Evolutionary conservation across 2,329 filamentous ascomycete species (phyloP), one percentile per base, ranked within the genome.

Genomic region (Pseudogymnoascus sp.): DNA sequence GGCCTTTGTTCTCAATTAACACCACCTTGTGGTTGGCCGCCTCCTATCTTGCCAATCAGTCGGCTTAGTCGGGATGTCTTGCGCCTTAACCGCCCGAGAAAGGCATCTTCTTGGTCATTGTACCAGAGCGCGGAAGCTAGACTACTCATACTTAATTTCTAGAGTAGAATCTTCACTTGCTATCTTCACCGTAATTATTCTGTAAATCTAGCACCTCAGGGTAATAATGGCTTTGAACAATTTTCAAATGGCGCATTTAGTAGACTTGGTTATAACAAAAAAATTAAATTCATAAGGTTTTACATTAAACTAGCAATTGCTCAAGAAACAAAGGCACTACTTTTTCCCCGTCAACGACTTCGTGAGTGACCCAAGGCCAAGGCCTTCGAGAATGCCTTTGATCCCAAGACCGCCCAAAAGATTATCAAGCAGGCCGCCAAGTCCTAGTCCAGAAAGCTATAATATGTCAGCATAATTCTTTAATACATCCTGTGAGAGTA

Each of bases 361-460:
- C 2, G 75, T 76, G 43, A 78, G 61, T 59, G 73, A 70, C 2
- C 78, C 77, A 9, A 91, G 75, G 64, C 91, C 91, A 28, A 96
- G 81, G 1, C 87, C 82, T 6, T 85, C 84, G 14, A 95, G 81
- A 18, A 94, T 77, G 71, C 89, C 89, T 74, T 86, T 85, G 62
- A 95, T 79, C 12, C 90, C 90, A 18, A 94, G 75, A 1, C 88
- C 87, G 61, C 89, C 88, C 1, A 96, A 81, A 3, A 96, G 77
- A 57, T 87, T 86, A 65, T 93, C 89, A 67, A 96, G 83, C 0
- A 96, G 74, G 14, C 88, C 88, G 63, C 91, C 91, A 1, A 96
- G 82, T 62, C 91, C 91, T 28, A 96, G 83, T 4, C 88, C 90
- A 68, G 88, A 28, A 50, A 50, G 41, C 41, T 50, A 15, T 30